A percentile compares a stretch with the other conserved stretches of the same genome.
Conservation (phyloP, 306 rosid species). For the Ormosia semicastrata region DNA sequence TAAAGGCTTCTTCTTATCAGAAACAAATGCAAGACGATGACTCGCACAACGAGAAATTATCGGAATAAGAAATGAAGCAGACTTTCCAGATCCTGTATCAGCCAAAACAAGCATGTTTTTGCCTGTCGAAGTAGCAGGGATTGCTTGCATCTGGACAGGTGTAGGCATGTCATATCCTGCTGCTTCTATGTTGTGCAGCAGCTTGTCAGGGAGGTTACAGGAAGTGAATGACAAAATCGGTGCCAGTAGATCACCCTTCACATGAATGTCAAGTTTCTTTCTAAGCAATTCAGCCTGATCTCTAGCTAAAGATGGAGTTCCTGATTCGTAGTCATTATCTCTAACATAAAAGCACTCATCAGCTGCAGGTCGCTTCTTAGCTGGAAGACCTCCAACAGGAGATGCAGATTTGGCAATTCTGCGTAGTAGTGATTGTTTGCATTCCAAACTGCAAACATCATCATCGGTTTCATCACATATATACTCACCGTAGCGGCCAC, state of each 20-base stretch:
- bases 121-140: slow-evolving; percentile 69
- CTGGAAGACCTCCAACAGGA: slow-evolving; percentile 24
- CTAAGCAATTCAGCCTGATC: slow-evolving; percentile 56
- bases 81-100: slow-evolving; percentile 80
- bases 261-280: slow-evolving; percentile 58
- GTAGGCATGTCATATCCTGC: slow-evolving; percentile 83
- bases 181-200: slow-evolving; percentile 68
- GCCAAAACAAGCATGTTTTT: slow-evolving; percentile 80
- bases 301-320: slow-evolving; percentile 30
- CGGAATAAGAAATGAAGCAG: slow-evolving; percentile 76
- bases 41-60: slow-evolving; percentile 53
- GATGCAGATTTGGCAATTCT: slow-evolving; percentile 33
- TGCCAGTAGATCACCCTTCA: slow-evolving; percentile 54
- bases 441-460: slow-evolving; percentile 85
- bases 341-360: slow-evolving; percentile 85
- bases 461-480: slow-evolving; percentile 81
- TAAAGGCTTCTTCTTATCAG: slow-evolving; percentile 52
- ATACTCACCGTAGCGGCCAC: slow-evolving; percentile 85
- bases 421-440: slow-evolving; percentile 55
- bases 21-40: slow-evolving; percentile 33
- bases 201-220: slow-evolving; percentile 63
- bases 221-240: slow-evolving; percentile 64
- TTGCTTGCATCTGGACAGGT: slow-evolving; percentile 92
- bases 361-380: slow-evolving; percentile 45
- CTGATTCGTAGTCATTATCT: slow-evolving; percentile 33